Conservation (phyloP, 805 yeast species). For the Wickerhamia fluorescens region DNA sequence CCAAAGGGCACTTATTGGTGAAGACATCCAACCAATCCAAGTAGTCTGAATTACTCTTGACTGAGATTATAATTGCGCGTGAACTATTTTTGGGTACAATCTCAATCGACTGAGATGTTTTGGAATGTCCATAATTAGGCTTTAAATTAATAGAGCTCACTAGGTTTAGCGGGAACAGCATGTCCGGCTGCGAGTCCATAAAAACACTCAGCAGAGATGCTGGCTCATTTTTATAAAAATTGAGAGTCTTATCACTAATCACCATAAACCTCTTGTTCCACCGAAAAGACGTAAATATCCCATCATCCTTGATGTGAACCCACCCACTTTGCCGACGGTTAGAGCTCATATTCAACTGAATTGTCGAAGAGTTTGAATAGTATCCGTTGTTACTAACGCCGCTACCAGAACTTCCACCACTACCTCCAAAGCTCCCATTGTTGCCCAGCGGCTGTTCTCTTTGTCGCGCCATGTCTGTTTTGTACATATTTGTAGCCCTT, state of each 20-base stretch:
- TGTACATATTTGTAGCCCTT: conserved; percentile 35
- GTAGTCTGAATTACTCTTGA: conserved; percentile 73
- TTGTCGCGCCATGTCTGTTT: conserved; percentile 34
- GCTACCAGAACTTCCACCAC: no score
- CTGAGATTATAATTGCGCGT: conserved; percentile 65
- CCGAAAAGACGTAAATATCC: conserved; percentile 68
- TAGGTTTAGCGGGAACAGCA: conserved; percentile 32
- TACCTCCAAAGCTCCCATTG: not conserved
- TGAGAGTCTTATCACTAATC: conserved; percentile 65
- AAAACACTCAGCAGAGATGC: conserved; percentile 14
- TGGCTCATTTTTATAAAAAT: conserved; percentile 65
- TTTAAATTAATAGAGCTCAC: conserved; percentile 48
- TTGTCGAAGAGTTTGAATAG: no score
- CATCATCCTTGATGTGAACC: conserved; percentile 91
- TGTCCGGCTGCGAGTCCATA: conserved; percentile 17
- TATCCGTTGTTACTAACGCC: no score
- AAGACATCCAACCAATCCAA: conserved; percentile 90
- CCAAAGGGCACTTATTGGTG: conserved; percentile 65
- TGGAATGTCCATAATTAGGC: conserved; percentile 39
- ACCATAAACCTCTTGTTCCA: conserved; percentile 90
- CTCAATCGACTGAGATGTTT: conserved; percentile 61
- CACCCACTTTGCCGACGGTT: conserved; percentile 57
- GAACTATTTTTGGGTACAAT: conserved; percentile 47
- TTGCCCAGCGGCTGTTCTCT: conserved; percentile 42
- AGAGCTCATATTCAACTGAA: conserved; percentile 13